Evolutionary conservation across 1,284 basidiomycete genomes (phyloP), one percentile per base, ranked within the genome.

Genomic region (Apiotrichum sp.): DNA sequence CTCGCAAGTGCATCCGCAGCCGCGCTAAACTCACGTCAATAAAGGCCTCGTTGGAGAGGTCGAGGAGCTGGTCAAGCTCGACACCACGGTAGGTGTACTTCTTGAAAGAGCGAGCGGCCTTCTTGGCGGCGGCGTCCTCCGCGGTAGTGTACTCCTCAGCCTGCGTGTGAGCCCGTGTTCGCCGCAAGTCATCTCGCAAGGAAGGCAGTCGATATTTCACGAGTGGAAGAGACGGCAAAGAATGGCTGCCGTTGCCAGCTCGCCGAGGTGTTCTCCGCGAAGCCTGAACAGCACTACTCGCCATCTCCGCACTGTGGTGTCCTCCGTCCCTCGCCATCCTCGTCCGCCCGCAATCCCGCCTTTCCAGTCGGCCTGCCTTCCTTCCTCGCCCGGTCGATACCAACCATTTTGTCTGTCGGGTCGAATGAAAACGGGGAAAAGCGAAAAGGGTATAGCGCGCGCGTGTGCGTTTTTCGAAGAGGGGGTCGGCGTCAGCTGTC

Each of bases 71-170:
- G 76, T 97, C 90, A 67, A 97, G 88, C 82, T 96, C 93, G 70
- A 98, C 81, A 72, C 96, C 95, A 74, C 95, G 89, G 87, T 95
- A 98, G 48, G 89, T 89, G 83, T 97, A 98, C 74, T 95, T 98
- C 76, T 90, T 89, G 88, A 98, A 98, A 62, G 91, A 93, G 76
- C 95, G 83, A 84, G 87, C 91, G 82, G 93, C 92, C 87, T 95
- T 95, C 81, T 93, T 83, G 78, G 92, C 91, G 65, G 91, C 91
- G 70, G 91, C 91, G 76, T 89, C 79, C 77, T 84, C 77, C 72
- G 89, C 88, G 78, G 93, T 89, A 77, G 91, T 93, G 71, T 89
- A 80, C 69, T 66, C 49, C 49, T 50, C 61, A 64, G 63, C 62
- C 53, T 60, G 52, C 8, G 10, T 41, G 45, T 44, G 14, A 33